A percentile compares a stretch with the other conserved stretches of the same genome.
Evolutionary conservation across 495 filamentous ascomycete genomes (phyloP).

Genomic region (Podospora australis): DNA sequence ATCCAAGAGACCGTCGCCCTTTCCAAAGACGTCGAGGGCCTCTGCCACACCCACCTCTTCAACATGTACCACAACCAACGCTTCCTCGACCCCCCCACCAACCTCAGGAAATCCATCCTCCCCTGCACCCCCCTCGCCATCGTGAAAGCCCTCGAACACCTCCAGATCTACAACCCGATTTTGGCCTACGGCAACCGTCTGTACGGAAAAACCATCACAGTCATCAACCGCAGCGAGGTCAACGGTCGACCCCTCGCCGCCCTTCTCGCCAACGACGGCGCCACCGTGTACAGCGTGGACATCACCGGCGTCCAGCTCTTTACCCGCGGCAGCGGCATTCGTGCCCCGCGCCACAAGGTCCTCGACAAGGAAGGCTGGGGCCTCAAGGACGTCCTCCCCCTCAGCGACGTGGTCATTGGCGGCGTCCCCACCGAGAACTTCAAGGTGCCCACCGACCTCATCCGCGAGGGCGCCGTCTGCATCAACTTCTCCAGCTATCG

Average conservation of each 20-base stretch:
- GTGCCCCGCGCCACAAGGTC: constrained; percentile 75
- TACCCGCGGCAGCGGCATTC: constrained; percentile 76
- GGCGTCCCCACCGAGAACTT: constrained; percentile 82
- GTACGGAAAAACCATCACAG: constrained; percentile 84
- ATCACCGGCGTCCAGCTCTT: constrained; percentile 88
- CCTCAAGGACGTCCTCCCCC: constrained; percentile 70
- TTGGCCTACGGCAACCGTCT: constrained; percentile 89
- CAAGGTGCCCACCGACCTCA: constrained; percentile 76
- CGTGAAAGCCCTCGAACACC: constrained; percentile 92
- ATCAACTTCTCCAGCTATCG: constrained; percentile 96
- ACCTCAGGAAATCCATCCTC: constrained; percentile 80
- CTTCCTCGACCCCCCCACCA: constrained; percentile 71
- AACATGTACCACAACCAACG: constrained; percentile 99
- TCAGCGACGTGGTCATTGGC: constrained; percentile 89
- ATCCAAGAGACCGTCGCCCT: constrained; percentile 91
- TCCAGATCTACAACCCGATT: constrained; percentile 95
- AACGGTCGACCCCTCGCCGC: constrained; percentile 93
- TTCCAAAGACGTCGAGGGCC: constrained; percentile 89
- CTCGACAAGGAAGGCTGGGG: constrained; percentile 67
- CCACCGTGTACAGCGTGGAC: constrained; percentile 91
- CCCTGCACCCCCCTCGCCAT: constrained; percentile 94
- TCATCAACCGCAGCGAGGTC: constrained; percentile 92
- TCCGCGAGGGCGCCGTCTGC: constrained; percentile 87
- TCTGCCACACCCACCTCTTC: constrained; percentile 89
- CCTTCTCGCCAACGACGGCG: constrained; percentile 91